Conservation (phyloP, 306 rosid species). For the Acmispon strigosus region DNA sequence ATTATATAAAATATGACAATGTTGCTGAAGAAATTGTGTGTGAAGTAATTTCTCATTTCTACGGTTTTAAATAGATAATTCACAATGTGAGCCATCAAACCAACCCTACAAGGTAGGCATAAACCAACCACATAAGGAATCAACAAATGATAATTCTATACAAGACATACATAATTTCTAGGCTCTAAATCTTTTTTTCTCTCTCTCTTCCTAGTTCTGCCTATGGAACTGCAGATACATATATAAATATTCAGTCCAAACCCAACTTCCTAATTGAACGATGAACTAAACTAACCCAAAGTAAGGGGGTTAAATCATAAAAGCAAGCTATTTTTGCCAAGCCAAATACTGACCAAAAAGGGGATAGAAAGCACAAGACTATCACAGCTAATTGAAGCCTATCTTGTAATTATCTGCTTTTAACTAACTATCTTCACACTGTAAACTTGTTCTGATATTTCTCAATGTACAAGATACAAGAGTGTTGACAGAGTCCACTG, state of each 20-base stretch:
- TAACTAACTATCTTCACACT: slow-evolving; percentile 78
- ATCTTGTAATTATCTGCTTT: slow-evolving; percentile 18
- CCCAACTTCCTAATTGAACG: slow-evolving; percentile 25
- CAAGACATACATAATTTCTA: slow-evolving; percentile 26
- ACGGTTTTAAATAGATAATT: no score
- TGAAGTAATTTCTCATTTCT: no score
- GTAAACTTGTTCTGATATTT: slow-evolving; percentile 76
- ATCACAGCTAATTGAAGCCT: slow-evolving; percentile 20
- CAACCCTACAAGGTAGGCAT: background rate
- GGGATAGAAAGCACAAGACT: slow-evolving; percentile 18
- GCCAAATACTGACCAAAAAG: slow-evolving; percentile 14
- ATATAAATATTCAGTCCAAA: slow-evolving; percentile 19
- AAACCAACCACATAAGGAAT: slow-evolving; percentile 23
- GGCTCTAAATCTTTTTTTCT: slow-evolving; percentile 19
- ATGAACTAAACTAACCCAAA: slow-evolving; percentile 31
- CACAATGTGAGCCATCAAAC: background rate
- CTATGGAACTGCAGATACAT: slow-evolving; percentile 22
- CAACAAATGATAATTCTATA: slow-evolving; percentile 30
- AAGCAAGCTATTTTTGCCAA: slow-evolving; percentile 21
- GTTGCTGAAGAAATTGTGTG: no score
- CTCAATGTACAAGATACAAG: slow-evolving; percentile 71
- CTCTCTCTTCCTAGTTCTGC: slow-evolving; percentile 2
- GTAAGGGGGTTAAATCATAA: background rate
- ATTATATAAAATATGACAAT: no score
- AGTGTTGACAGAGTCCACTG: slow-evolving; percentile 75